Evolutionary conservation across 768 basidiomycete genomes (phyloP).

Genomic region (Lentinula sp.): DNA sequence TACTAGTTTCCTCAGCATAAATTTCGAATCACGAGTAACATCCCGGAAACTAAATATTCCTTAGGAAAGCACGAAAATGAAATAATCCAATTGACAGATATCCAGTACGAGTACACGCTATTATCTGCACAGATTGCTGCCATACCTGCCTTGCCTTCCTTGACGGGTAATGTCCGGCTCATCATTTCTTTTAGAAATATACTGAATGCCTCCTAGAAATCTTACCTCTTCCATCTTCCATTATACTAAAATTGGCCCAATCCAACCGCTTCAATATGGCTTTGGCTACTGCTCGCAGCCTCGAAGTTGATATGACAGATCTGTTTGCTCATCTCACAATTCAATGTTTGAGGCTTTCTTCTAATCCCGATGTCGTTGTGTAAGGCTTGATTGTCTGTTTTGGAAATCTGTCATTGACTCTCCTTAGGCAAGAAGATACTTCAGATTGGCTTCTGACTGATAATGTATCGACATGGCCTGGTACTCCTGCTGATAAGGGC

Average conservation of each 20-base stretch:
- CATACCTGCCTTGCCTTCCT: constrained; percentile 58
- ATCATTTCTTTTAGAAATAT: constrained; percentile 6
- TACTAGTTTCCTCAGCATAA: constrained; percentile 46
- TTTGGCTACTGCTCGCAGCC: constrained; percentile 64
- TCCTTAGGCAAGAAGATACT: constrained; percentile 57
- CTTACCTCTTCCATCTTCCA: constrained; percentile 50
- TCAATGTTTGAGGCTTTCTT: constrained; percentile 74
- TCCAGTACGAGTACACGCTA: constrained; percentile 72
- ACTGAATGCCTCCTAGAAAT: constrained; percentile 35
- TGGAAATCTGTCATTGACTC: constrained; percentile 1
- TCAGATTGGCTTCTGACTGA: constrained; percentile 84
- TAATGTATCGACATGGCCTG: constrained; percentile 78
- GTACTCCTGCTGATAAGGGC: constrained; percentile 70
- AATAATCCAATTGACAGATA: constrained; percentile 73
- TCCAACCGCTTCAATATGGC: constrained; percentile 75
- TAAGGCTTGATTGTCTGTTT: constrained; percentile 23
- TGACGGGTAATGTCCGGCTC: constrained; percentile 49
- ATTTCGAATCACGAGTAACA: constrained; percentile 59
- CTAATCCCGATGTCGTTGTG: constrained; percentile 54
- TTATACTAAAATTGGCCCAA: constrained; percentile 76
- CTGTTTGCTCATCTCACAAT: constrained; percentile 72
- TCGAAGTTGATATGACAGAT: constrained; percentile 84
- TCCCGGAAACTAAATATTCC: constrained; percentile 71
- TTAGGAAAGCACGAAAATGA: constrained; percentile 64
- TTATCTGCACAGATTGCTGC: constrained; percentile 76